Evolutionary conservation across 2,329 filamentous ascomycete genomes (phyloP).

Genomic region (Dendryphion nanum): DNA sequence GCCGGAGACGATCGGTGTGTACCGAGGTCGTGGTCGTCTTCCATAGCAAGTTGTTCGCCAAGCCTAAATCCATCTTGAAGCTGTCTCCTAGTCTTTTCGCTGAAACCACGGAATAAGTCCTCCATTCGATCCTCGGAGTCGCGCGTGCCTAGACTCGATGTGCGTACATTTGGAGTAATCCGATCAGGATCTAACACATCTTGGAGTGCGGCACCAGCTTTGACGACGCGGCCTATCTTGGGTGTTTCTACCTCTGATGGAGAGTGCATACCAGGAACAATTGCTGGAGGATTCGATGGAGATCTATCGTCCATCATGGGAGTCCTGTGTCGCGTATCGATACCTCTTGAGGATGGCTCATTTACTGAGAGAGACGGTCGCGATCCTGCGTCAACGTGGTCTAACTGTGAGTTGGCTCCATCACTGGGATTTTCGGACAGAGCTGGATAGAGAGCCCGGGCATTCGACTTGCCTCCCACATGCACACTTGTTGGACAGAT

Average conservation of each 20-base stretch:
- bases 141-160: conserved; percentile 7
- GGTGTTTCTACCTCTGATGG: conserved; percentile 28
- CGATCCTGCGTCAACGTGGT: background rate
- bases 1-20: conserved; percentile 14
- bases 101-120: conserved; percentile 40
- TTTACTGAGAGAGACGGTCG: conserved; percentile 6
- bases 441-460: conserved; percentile 7
- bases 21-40: conserved; percentile 13
- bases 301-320: conserved; percentile 25
- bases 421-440: conserved; percentile 12
- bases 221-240: conserved; percentile 35
- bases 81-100: conserved; percentile 38
- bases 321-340: conserved; percentile 22
- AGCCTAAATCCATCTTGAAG: conserved; percentile 39
- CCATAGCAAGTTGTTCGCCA: conserved; percentile 37
- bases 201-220: conserved; percentile 38
- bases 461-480: conserved; percentile 5
- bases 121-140: conserved; percentile 25
- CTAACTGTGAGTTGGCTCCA: background rate
- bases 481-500: conserved; percentile 24
- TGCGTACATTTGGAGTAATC: conserved; percentile 19
- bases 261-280: conserved; percentile 16
- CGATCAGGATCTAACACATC: conserved; percentile 32
- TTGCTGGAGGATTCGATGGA: conserved; percentile 30
- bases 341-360: conserved; percentile 12